Conservation (phyloP, 257 asterid species). For the Verbascum thapsus region DNA sequence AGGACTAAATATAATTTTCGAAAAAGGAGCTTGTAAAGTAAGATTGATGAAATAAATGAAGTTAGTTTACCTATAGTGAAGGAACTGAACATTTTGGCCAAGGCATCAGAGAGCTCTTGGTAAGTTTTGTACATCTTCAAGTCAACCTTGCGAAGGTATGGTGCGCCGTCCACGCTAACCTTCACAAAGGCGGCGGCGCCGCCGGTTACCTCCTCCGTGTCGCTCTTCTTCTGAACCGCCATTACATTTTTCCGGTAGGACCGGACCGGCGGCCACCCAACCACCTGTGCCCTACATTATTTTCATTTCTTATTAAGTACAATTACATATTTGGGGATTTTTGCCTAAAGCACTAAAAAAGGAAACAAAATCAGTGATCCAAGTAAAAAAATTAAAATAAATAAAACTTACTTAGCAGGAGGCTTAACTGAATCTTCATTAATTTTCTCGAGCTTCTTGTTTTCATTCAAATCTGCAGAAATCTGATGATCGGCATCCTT, state of each 20-base stretch:
- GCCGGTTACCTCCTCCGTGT: constrained; percentile 40
- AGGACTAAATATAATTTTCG: too few species aligned
- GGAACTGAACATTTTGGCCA: constrained; percentile 74
- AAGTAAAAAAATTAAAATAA: background rate
- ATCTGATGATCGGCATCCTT: constrained; percentile 32
- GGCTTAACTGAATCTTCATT: constrained; percentile 48
- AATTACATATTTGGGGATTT: too few species aligned
- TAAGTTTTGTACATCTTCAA: constrained; percentile 67
- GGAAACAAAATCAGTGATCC: background rate
- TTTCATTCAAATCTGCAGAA: constrained; percentile 13
- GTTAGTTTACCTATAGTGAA: constrained; percentile 53
- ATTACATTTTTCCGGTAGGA: constrained; percentile 61
- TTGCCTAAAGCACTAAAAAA: too few species aligned
- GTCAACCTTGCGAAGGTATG: constrained; percentile 81
- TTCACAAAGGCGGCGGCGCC: constrained; percentile 55
- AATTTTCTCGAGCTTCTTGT: constrained; percentile 29
- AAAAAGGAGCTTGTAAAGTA: too few species aligned
- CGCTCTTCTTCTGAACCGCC: constrained; percentile 50
- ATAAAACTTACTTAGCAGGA: constrained; percentile 55
- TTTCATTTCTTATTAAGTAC: too few species aligned
- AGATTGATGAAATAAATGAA: too few species aligned
- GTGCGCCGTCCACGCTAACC: constrained; percentile 93
- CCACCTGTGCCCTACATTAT: constrained; percentile 77
- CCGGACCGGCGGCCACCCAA: constrained; percentile 93
- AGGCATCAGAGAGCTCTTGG: constrained; percentile 62